phyloP scores from a whole-genome alignment of 2,329 filamentous ascomycete genomes.

The Talaromyces sp. region DNA sequence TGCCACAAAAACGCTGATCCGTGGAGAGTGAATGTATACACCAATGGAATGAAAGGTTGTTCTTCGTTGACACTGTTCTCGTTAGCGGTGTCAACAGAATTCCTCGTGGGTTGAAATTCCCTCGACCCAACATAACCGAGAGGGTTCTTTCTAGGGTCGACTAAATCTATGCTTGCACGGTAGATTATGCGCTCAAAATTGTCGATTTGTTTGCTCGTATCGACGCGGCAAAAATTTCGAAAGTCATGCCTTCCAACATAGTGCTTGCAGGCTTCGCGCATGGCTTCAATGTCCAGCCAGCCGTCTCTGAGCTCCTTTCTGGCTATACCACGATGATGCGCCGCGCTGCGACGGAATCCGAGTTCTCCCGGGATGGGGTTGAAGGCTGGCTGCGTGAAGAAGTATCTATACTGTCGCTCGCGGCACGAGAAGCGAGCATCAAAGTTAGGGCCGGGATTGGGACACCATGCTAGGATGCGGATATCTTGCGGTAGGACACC shows the following conservation, averaged over 20 bases:
- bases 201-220: slow-evolving; percentile 80
- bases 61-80: slow-evolving; percentile 22
- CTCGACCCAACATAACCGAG: slow-evolving; percentile 54
- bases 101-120: slow-evolving; percentile 12
- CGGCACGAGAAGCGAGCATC: slow-evolving; percentile 89
- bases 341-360: slow-evolving; percentile 42
- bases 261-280: slow-evolving; percentile 74
- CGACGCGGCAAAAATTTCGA: slow-evolving; percentile 93
- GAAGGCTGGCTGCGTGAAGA: slow-evolving; percentile 93
- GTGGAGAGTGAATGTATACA: slow-evolving; percentile 84
- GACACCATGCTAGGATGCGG: slow-evolving; percentile 88
- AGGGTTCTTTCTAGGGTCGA: slow-evolving; percentile 51
- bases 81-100: slow-evolving; percentile 41
- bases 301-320: slow-evolving; percentile 54
- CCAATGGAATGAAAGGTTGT: slow-evolving; percentile 51
- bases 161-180: slow-evolving; percentile 71
- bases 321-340: slow-evolving; percentile 23
- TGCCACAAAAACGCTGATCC: slow-evolving; percentile 97
- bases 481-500: slow-evolving; percentile 85
- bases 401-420: slow-evolving; percentile 90
- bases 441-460: slow-evolving; percentile 72
- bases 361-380: slow-evolving; percentile 59
- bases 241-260: slow-evolving; percentile 89
- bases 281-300: slow-evolving; percentile 82
- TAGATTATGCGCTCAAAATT: slow-evolving; percentile 79